A percentile compares a stretch with the other conserved stretches of the same genome.
phyloP scores from a whole-genome alignment of 805 yeast genomes.

The Saturnispora quitensis region DNA sequence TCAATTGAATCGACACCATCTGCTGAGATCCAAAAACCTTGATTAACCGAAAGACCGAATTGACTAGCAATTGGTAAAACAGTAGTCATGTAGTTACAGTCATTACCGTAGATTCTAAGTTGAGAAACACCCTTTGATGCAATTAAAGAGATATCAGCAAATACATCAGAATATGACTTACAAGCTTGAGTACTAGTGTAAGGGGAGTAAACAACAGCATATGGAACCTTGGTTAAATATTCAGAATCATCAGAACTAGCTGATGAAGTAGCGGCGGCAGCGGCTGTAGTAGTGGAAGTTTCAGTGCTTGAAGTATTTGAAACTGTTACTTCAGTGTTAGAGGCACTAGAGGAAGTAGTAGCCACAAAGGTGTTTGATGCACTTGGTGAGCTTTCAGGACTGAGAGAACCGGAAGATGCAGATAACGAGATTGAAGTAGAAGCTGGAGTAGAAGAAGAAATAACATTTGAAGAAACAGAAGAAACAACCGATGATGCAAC shows the following conservation, averaged over 20 bases:
- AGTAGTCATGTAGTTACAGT: slow-evolving; percentile 61
- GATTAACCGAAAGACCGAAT: slow-evolving; percentile 66
- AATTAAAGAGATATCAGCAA: slow-evolving; percentile 51
- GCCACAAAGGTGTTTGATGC: slow-evolving; percentile 15
- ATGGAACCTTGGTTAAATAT: slow-evolving; percentile 33
- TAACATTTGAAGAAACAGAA: background rate
- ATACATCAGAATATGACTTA: slow-evolving; percentile 47
- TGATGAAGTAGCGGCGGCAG: slow-evolving; percentile 17
- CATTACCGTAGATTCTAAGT: slow-evolving; percentile 79
- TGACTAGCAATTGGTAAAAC: slow-evolving; percentile 50
- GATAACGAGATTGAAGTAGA: slow-evolving; percentile 9
- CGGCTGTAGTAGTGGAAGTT: slow-evolving; percentile 4
- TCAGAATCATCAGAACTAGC: slow-evolving; percentile 26
- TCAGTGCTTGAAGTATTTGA: slow-evolving; percentile 13
- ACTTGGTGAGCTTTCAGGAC: background rate
- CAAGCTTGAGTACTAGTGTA: slow-evolving; percentile 62
- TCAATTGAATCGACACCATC: slow-evolving; percentile 67
- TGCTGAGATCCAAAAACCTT: slow-evolving; percentile 73
- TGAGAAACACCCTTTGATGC: slow-evolving; percentile 50
- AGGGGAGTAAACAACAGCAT: slow-evolving; percentile 68
- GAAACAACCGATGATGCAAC: too few species aligned
- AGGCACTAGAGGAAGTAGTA: slow-evolving; percentile 11
- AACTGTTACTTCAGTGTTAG: slow-evolving; percentile 10
- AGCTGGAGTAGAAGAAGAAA: slow-evolving; percentile 11
- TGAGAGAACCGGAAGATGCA: slow-evolving; percentile 13